These are phyloP conservation scores for Leavenworthia alabamica DNA, from an alignment of 345 rosid genomes.

Conservation along the genomic window DNA sequence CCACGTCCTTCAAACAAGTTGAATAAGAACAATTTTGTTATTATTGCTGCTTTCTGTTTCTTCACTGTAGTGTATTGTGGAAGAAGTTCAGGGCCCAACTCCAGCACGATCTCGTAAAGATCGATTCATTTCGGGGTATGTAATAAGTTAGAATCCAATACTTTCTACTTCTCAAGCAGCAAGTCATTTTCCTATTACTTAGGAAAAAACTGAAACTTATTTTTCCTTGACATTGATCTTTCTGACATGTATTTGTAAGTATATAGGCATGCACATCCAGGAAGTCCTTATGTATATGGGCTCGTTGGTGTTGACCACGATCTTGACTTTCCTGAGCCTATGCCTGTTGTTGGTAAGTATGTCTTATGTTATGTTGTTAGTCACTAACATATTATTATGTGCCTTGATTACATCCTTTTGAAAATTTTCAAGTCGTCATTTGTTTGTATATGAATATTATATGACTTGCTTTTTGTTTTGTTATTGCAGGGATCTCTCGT, in stretches of 20 bases:
- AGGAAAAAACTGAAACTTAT: neutral
- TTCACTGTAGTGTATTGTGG: constrained; percentile 80
- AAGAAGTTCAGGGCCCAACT: constrained; percentile 94
- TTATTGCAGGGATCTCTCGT: constrained; percentile 62
- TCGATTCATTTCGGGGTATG: constrained; percentile 92
- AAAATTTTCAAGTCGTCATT: neutral
- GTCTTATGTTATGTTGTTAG: neutral
- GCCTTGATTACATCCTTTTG: neutral
- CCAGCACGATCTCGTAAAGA: constrained; percentile 92
- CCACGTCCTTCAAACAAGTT: neutral
- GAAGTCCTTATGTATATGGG: constrained; percentile 97
- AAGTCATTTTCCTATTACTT: neutral
- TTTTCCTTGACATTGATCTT: neutral
- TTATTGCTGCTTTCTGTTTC: neutral
- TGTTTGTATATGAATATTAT: neutral
- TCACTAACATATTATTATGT: neutral
- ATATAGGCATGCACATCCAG: constrained; percentile 98
- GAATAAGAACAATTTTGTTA: neutral
- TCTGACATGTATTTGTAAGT: constrained; percentile 40
- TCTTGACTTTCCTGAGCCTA: constrained; percentile 97
- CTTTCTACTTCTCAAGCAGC: neutral
- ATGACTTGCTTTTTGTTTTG: constrained; percentile 13
- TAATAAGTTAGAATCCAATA: neutral
- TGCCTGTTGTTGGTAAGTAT: constrained; percentile 85
- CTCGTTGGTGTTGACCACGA: constrained; percentile 95